phyloP scores from a whole-genome alignment of 2,329 filamentous ascomycete species.

The Epichloe uncinata region DNA sequence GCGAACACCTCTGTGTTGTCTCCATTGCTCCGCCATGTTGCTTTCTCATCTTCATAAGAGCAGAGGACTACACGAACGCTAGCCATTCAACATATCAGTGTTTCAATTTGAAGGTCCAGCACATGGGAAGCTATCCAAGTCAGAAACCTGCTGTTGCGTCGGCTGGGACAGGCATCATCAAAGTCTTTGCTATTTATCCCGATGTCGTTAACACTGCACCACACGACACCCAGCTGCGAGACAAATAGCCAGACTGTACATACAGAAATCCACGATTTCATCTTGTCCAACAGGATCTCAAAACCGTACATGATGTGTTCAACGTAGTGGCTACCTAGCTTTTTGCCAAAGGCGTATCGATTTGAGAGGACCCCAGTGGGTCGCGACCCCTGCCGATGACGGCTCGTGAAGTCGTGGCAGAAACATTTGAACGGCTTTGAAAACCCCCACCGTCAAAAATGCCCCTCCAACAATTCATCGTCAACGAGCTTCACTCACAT shows the following conservation, averaged over 20 bases:
- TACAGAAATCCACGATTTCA: too few relatives aligned
- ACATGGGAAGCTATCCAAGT: too few relatives aligned
- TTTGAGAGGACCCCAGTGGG: slow-evolving; percentile 9
- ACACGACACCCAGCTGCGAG: neutral
- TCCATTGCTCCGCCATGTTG: too few relatives aligned
- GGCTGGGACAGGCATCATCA: neutral
- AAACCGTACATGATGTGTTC: too few relatives aligned
- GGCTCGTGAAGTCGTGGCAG: slow-evolving; percentile 3
- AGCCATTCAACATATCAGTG: too few relatives aligned
- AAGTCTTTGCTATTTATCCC: neutral
- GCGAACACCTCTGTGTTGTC: neutral
- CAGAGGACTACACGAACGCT: neutral
- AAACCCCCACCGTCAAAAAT: slow-evolving; percentile 10
- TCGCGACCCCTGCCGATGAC: slow-evolving; percentile 6
- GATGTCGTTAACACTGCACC: neutral
- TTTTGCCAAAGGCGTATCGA: too few relatives aligned
- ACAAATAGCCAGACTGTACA: too few relatives aligned
- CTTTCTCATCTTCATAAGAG: too few relatives aligned
- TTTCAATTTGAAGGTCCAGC: too few relatives aligned
- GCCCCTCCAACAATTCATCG: slow-evolving; percentile 10
- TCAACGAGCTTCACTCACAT: slow-evolving; percentile 1
- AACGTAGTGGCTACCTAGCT: too few relatives aligned
- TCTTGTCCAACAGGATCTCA: too few relatives aligned
- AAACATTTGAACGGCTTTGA: slow-evolving; percentile 2
- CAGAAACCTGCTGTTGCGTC: neutral